These are phyloP conservation scores for Citrus unshiu DNA, from an alignment of 345 rosid species.

Conservation along the genomic window DNA sequence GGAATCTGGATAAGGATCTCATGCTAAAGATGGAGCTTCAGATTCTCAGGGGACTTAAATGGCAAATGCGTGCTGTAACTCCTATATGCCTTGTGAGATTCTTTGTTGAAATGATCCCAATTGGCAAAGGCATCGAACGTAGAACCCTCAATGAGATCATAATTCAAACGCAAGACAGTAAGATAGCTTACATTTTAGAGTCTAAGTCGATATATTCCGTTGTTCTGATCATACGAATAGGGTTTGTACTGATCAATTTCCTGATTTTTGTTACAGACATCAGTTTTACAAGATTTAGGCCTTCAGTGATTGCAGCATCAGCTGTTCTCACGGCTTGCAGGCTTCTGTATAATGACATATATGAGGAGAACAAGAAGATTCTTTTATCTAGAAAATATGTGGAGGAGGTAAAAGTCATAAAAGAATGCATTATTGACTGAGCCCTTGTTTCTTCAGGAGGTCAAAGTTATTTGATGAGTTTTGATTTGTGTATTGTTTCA, in stretches of 20 bases:
- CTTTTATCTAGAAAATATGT: background rate
- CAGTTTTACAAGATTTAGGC: background rate
- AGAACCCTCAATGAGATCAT: background rate
- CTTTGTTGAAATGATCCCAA: background rate
- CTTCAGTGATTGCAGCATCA: slow-evolving; percentile 14
- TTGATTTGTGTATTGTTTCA: background rate
- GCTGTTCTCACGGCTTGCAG: background rate
- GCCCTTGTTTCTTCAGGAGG: too few relatives aligned
- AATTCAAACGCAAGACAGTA: background rate
- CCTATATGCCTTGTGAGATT: background rate
- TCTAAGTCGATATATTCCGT: background rate
- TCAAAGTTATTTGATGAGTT: background rate
- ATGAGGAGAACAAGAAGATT: background rate
- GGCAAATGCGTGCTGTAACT: background rate
- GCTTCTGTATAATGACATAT: background rate
- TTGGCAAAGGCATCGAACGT: background rate
- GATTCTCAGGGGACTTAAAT: background rate
- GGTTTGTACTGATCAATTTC: background rate
- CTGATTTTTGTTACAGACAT: background rate
- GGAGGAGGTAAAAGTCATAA: background rate
- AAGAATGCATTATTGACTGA: background rate
- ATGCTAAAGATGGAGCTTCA: background rate
- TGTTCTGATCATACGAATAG: too few relatives aligned
- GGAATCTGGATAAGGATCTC: background rate
- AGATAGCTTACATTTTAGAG: background rate